A percentile compares a stretch with the other conserved stretches of the same genome.
Conservation (phyloP, 495 filamentous ascomycete genomes). For the Parathielavia hyrcaniae region DNA sequence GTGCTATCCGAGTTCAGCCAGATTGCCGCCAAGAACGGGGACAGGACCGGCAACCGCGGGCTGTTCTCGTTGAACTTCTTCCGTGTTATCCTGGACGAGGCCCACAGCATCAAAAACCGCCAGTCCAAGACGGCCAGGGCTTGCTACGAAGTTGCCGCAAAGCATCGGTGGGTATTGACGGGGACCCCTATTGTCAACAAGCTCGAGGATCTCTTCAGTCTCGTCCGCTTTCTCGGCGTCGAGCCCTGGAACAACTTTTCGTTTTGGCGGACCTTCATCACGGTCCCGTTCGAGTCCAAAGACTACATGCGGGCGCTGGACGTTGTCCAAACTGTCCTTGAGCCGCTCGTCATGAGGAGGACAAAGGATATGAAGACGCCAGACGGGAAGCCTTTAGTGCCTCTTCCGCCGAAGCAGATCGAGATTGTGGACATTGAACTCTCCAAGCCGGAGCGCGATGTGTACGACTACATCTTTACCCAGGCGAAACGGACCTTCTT, state of each 20-base stretch:
- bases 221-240: constrained; percentile 84
- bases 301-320: constrained; percentile 89
- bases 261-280: constrained; percentile 99
- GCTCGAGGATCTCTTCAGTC: constrained; percentile 91
- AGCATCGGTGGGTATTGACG: constrained; percentile 88
- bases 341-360: constrained; percentile 87
- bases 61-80: constrained; percentile 90
- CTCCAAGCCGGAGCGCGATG: constrained; percentile 73
- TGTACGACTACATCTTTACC: constrained; percentile 84
- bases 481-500: constrained; percentile 77
- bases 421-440: constrained; percentile 82
- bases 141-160: constrained; percentile 79
- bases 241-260: constrained; percentile 98
- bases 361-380: constrained; percentile 99
- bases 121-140: constrained; percentile 84
- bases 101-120: constrained; percentile 88
- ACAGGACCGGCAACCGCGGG: constrained; percentile 57
- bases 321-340: constrained; percentile 93
- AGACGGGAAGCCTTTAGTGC: constrained; percentile 76
- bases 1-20: constrained; percentile 84
- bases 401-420: constrained; percentile 72
- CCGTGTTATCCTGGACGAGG: constrained; percentile 91
- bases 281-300: constrained; percentile 89
- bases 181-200: constrained; percentile 97
- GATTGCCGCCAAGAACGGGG: constrained; percentile 50